Evolutionary conservation across 129 eudicot genomes (phyloP).

Genomic region (Arctium lappa): DNA sequence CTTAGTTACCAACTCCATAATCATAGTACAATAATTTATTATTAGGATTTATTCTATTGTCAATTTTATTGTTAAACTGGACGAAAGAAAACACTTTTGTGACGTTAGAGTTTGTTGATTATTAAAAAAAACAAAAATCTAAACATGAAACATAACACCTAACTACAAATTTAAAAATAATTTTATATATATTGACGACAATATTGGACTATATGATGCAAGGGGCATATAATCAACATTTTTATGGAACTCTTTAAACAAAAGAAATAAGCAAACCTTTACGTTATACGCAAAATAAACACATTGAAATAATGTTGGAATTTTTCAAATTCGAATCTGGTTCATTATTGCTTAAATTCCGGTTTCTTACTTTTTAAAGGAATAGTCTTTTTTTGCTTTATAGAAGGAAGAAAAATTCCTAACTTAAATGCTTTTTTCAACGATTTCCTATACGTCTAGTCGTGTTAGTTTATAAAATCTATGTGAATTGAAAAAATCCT

Average conservation of each 20-base stretch:
- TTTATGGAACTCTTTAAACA: background rate
- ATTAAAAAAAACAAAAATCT: background rate
- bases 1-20: background rate
- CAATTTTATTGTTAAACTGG: background rate
- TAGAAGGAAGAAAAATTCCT: background rate
- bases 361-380: background rate
- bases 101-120: background rate
- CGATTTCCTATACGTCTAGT: background rate
- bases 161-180: background rate
- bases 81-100: background rate
- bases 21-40: background rate
- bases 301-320: background rate
- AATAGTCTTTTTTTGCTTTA: background rate
- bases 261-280: background rate
- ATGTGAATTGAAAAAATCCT: too few species aligned
- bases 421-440: background rate
- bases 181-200: background rate
- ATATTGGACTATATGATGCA: background rate
- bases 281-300: background rate
- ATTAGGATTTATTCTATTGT: background rate
- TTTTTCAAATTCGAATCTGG: background rate
- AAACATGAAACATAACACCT: background rate
- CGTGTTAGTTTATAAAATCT: background rate
- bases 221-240: background rate
- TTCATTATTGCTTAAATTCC: background rate